Percentiles rank a stretch among this genome's conserved stretches.
phyloP scores from a whole-genome alignment of 208 protist species.

The Leishmania mexicana region DNA sequence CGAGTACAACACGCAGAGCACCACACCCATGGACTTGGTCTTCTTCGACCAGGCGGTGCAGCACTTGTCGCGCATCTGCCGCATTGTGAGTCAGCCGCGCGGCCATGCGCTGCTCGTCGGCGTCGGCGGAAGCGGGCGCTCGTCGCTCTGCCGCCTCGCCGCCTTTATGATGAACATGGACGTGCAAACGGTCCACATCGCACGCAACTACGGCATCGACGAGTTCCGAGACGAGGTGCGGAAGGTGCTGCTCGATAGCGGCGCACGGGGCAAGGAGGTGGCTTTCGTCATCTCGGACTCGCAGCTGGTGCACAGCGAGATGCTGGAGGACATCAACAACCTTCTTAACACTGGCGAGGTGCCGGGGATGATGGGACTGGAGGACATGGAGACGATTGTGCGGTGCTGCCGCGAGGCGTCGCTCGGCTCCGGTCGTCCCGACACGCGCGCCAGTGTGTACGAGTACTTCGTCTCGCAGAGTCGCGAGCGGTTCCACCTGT shows the following conservation, averaged over 20 bases:
- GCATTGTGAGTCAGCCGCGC: constrained; percentile 95
- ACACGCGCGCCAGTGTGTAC: constrained; percentile 91
- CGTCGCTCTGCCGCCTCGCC: constrained; percentile 94
- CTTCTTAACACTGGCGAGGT: constrained; percentile 97
- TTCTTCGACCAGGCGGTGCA: constrained; percentile 97
- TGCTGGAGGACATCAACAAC: constrained; percentile 98
- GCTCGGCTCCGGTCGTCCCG: constrained; percentile 77
- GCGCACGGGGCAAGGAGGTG: constrained; percentile 81
- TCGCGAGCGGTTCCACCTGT: constrained; percentile 94
- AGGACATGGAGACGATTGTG: constrained; percentile 95
- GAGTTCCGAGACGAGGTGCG: constrained; percentile 96
- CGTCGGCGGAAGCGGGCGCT: constrained; percentile 96
- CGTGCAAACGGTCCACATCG: constrained; percentile 89
- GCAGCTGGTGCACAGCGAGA: constrained; percentile 93
- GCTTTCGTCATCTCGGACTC: constrained; percentile 95
- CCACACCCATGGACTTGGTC: constrained; percentile 92
- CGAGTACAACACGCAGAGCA: constrained; percentile 93
- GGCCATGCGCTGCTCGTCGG: constrained; percentile 97
- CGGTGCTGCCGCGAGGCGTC: constrained; percentile 70
- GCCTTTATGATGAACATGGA: constrained; percentile 93
- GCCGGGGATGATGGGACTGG: constrained; percentile 94
- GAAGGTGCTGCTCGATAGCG: constrained; percentile 80
- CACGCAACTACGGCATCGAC: constrained; percentile 87
- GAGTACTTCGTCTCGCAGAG: constrained; percentile 92
- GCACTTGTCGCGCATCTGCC: constrained; percentile 95